These are phyloP conservation scores for Boletales sp. DNA, from an alignment of 768 basidiomycete genomes.

Conservation along the genomic window DNA sequence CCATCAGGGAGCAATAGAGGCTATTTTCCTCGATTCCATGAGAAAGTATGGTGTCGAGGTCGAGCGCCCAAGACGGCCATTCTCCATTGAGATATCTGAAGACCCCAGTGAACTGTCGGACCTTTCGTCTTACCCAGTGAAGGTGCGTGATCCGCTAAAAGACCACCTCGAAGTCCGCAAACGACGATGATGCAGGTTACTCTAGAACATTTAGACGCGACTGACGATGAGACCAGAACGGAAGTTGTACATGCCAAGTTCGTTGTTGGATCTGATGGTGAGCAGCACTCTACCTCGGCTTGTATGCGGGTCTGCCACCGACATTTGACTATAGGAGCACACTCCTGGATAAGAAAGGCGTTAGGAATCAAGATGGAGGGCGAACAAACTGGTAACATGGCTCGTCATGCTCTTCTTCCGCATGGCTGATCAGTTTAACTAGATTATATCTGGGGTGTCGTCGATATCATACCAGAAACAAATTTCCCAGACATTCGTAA, in stretches of 20 bases:
- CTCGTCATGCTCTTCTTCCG: not conserved
- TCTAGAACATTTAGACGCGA: conserved; percentile 21
- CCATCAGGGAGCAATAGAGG: conserved; percentile 41
- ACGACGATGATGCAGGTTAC: conserved; percentile 15
- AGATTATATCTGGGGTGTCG: conserved; percentile 81
- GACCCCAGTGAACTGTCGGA: conserved; percentile 37
- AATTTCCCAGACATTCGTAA: conserved; percentile 77
- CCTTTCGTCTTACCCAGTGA: conserved; percentile 29
- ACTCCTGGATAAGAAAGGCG: conserved; percentile 45
- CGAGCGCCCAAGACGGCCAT: conserved; percentile 34
- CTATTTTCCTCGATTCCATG: conserved; percentile 41
- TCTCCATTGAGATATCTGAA: conserved; percentile 30
- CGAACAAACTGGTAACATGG: conserved; percentile 40
- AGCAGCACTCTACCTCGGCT: not conserved
- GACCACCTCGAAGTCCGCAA: not conserved
- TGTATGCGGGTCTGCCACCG: not conserved
- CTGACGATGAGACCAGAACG: conserved; percentile 27
- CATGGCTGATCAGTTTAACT: conserved; percentile 17
- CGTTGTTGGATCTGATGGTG: conserved; percentile 36
- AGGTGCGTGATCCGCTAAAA: conserved; percentile 8
- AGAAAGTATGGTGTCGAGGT: conserved; percentile 26
- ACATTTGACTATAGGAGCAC: conserved; percentile 31
- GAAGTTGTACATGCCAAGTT: conserved; percentile 34
- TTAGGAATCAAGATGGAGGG: conserved; percentile 45
- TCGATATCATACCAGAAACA: conserved; percentile 68